Evolutionary conservation across 2,329 filamentous ascomycete genomes (phyloP).

Genomic region (Epicoccum nigrum): DNA sequence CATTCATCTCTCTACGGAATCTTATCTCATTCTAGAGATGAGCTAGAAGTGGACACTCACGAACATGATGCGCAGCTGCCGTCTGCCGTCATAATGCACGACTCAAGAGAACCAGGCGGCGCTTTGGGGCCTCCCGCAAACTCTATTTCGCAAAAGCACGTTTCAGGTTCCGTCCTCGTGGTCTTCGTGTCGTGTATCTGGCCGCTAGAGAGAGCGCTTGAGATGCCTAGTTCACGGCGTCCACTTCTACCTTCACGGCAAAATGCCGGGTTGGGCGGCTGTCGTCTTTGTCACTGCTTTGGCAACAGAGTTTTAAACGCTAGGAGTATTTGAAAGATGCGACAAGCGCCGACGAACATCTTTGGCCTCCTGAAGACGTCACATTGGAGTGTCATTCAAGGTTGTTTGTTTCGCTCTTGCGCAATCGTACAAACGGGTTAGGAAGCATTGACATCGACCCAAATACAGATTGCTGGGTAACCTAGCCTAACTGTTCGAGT

Average conservation of each 20-base stretch:
- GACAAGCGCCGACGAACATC: neutral
- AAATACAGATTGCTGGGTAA: constrained; percentile 4
- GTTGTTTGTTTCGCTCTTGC: constrained; percentile 19
- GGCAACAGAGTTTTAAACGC: constrained; percentile 6
- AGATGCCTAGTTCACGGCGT: constrained; percentile 7
- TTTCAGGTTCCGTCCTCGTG: constrained; percentile 28
- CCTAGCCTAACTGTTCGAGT: constrained; percentile 16
- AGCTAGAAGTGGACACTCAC: constrained; percentile 24
- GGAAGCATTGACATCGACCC: constrained; percentile 10
- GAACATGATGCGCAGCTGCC: constrained; percentile 21
- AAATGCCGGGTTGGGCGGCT: constrained; percentile 18
- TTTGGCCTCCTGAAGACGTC: constrained; percentile 2
- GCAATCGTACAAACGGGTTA: constrained; percentile 30
- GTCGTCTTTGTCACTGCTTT: constrained; percentile 17
- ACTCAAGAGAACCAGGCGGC: constrained; percentile 3
- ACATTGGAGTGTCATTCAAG: neutral
- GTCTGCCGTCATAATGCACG: constrained; percentile 6
- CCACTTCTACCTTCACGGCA: constrained; percentile 19
- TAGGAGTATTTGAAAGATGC: constrained; percentile 1
- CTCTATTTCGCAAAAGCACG: constrained; percentile 28
- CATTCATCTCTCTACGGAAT: neutral
- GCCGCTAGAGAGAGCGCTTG: constrained; percentile 14
- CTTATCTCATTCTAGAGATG: constrained; percentile 14
- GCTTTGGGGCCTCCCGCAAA: constrained; percentile 27
- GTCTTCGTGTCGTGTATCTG: constrained; percentile 2